Evolutionary conservation across 2,329 filamentous ascomycete genomes (phyloP), one percentile per base, ranked within the genome.

Genomic region (Teratosphaeria viscida): DNA sequence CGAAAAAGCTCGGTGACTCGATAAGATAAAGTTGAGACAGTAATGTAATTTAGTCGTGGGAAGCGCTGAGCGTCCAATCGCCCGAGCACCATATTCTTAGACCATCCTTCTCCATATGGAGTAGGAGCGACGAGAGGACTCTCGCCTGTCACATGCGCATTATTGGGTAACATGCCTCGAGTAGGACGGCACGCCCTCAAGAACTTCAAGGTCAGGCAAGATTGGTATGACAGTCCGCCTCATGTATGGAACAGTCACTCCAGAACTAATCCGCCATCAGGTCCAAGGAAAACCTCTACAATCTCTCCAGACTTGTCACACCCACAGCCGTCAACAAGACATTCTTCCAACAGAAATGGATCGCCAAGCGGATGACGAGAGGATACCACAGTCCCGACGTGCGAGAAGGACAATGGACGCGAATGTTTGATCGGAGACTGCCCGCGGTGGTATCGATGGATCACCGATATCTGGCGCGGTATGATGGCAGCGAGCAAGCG

Each of bases 311-410:
- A 66, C 70, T 83, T 37, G 75, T 69, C 52, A 70, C 74, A 2
- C 82, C 81, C 19, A 71, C 67, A 16, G 75, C 77, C 60, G 70
- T 67, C 16, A 67, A 66, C 56, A 75, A 77, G 63, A 96, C 92
- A 53, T 95, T 94, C 78, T 99, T 95, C 82, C 92, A 97, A 81
- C 92, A 97, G 77, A 99, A 99, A 87, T 99, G 92, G 92, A 76
- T 77, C 1, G 89, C 92, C 69, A 99, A 99, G 77, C 85, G 91
- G 26, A 74, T 86, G 64, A 84, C 90, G 52, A 86, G 94, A 66
- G 86, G 82, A 64, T 99, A 97, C 76, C 94, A 99, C 77, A 94
- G 92, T 75, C 92, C 96, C 73, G 90, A 96, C 72, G 87, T 99
- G 66, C 85, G 87, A 65, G 94, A 99, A 79, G 86, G 88, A 73